Evolutionary conservation across 108 stramenopile genomes (phyloP).

Genomic region (Epithemia pelagica): DNA sequence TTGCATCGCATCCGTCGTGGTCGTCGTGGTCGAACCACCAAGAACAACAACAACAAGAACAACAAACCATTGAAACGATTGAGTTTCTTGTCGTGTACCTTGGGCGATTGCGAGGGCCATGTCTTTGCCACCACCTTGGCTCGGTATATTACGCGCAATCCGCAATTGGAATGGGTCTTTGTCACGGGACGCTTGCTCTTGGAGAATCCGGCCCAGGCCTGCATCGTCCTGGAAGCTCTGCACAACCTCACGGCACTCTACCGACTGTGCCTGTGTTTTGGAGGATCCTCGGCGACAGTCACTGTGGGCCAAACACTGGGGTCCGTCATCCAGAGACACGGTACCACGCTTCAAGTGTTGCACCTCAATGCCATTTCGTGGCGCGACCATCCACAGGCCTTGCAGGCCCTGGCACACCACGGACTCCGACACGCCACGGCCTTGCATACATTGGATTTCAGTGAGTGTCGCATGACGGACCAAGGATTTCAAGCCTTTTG

Average conservation of each 20-base stretch:
- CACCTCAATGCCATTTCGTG: background rate
- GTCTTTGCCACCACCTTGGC: background rate
- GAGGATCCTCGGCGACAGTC: background rate
- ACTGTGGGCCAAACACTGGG: background rate
- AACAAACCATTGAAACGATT: background rate
- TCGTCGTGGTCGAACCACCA: too few relatives aligned
- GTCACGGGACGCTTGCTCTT: background rate
- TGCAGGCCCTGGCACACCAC: background rate
- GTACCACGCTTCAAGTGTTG: background rate
- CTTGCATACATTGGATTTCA: background rate
- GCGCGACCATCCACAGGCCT: background rate
- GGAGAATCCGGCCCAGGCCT: background rate
- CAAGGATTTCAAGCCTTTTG: background rate
- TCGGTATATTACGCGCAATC: background rate
- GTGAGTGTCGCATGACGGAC: background rate
- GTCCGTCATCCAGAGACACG: background rate
- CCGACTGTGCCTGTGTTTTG: background rate
- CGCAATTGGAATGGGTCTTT: background rate
- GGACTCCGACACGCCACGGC: background rate
- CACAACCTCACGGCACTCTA: background rate
- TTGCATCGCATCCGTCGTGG: background rate
- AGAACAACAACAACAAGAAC: too few relatives aligned
- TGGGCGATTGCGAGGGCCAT: background rate
- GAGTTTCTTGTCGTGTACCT: background rate
- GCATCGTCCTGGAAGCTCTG: background rate